Percentiles rank a stretch among this genome's conserved stretches.
phyloP scores from a whole-genome alignment of 2,329 filamentous ascomycete species.

The Bipolaris oryzae region DNA sequence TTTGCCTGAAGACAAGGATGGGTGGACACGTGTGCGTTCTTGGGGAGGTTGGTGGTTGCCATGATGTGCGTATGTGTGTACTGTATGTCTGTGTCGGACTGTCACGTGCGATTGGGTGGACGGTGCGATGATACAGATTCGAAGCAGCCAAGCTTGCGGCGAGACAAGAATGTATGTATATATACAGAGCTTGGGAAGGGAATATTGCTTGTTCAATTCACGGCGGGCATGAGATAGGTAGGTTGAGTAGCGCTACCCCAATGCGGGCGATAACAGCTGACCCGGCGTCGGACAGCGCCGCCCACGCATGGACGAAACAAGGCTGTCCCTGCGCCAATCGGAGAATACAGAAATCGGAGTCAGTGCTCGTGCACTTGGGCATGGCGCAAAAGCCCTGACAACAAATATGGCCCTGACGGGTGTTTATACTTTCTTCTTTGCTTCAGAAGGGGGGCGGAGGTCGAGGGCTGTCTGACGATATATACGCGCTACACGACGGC shows the following conservation, averaged over 20 bases:
- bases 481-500: background rate
- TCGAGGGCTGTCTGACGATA: background rate
- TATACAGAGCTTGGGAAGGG: background rate
- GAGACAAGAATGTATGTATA: background rate
- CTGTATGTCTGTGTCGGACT: background rate
- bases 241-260: conserved; percentile 2
- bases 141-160: background rate
- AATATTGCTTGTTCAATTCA: conserved; percentile 7
- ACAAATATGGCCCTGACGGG: background rate
- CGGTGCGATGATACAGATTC: background rate
- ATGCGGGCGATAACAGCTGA: conserved; percentile 16
- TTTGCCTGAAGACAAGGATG: conserved; percentile 90
- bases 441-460: background rate
- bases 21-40: conserved; percentile 73
- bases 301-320: conserved; percentile 3
- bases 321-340: conserved; percentile 14
- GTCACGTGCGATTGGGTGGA: background rate
- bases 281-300: conserved; percentile 16
- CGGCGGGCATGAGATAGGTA: conserved; percentile 14
- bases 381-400: background rate
- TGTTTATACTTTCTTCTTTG: conserved; percentile 10
- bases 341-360: conserved; percentile 5
- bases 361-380: conserved; percentile 1
- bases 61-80: conserved; percentile 22
- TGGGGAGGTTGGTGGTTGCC: conserved; percentile 53